Percentiles rank a stretch among this genome's conserved stretches.
These are phyloP conservation scores for Mollisiaceae sp. DNA, from an alignment of 2,329 filamentous ascomycete genomes.

Conservation along the genomic window DNA sequence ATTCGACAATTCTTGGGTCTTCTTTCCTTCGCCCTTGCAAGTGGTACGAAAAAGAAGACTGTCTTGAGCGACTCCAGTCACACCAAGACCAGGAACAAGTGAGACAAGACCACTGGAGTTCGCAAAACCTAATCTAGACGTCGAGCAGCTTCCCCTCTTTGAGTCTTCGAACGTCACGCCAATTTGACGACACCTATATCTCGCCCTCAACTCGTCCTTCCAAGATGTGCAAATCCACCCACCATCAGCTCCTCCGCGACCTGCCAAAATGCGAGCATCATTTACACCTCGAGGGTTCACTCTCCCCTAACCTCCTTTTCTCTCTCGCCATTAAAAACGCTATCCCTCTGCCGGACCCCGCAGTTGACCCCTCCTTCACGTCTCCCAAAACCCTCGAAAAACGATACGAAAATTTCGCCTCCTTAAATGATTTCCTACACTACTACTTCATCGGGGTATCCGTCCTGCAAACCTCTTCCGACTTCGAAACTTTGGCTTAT, in stretches of 20 bases:
- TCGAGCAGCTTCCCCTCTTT: background rate
- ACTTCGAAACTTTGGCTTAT: conserved; percentile 76
- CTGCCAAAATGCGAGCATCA: conserved; percentile 85
- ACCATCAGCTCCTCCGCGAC: conserved; percentile 57
- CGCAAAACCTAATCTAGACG: conserved; percentile 3
- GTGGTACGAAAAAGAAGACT: background rate
- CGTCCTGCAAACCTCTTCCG: conserved; percentile 66
- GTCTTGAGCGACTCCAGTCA: background rate
- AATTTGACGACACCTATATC: background rate
- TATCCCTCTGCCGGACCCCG: conserved; percentile 61
- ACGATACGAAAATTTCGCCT: conserved; percentile 71
- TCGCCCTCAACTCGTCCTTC: background rate
- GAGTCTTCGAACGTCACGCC: background rate
- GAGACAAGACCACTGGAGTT: background rate
- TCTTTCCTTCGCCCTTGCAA: background rate
- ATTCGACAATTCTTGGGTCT: background rate
- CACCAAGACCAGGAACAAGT: conserved; percentile 1
- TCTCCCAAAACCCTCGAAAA: conserved; percentile 62
- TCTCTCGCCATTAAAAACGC: conserved; percentile 69
- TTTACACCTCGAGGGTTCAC: conserved; percentile 78
- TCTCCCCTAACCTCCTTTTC: conserved; percentile 74
- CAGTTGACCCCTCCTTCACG: conserved; percentile 64
- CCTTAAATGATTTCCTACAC: conserved; percentile 76
- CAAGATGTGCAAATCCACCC: conserved; percentile 21
- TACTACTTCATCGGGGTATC: conserved; percentile 81